Evolutionary conservation across 768 basidiomycete genomes (phyloP), one percentile per base, ranked within the genome.

Genomic region (Termitomyces sp.): DNA sequence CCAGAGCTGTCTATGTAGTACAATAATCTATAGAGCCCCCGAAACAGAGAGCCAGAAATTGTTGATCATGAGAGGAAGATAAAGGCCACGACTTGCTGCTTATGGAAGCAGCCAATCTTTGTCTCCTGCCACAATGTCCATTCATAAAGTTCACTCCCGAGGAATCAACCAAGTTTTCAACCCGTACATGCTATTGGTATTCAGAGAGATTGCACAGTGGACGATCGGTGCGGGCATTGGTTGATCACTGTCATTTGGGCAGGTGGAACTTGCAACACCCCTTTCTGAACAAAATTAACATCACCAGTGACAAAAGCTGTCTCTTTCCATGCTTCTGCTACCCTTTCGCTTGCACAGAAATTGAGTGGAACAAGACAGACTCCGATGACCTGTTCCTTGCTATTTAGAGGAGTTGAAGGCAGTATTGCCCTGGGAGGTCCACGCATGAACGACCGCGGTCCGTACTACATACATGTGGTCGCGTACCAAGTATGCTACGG

Each of bases 21-120:
- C 33, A 44, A 37, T 20, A 37, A 20, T 54, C 51, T 59, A 57
- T 44, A 56, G 51, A 39, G 44, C 45, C 51, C 46, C 37, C 31
- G n/a, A 46, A 20, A 29, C 44, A 24, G 42, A 56, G n/a, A 62
- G 18, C 54, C 18, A 45, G 47, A 26, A 59, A 37, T 41, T n/a
- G 51, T 9, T 56, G 54, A 52, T 55, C 62, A 62, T 62, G 56
- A 53, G 54, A 57, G 45, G n/a, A 49, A 54, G 34, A 28, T 28
- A 31, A 51, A 44, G 15, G 39, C 31, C 22, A 57, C 20, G 39
- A 29, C 29, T 26, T 29, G 56, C 34, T 54, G 53, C 58, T 59
- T 55, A 60, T 57, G 57, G 57, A 44, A 57, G 56, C 56, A 42
- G 29, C 20, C 26, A 45, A 41, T 24, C 55, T 57, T 57, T 49